These are phyloP conservation scores for Neurospora terricola DNA, from an alignment of 495 filamentous ascomycete genomes.

Conservation along the genomic window DNA sequence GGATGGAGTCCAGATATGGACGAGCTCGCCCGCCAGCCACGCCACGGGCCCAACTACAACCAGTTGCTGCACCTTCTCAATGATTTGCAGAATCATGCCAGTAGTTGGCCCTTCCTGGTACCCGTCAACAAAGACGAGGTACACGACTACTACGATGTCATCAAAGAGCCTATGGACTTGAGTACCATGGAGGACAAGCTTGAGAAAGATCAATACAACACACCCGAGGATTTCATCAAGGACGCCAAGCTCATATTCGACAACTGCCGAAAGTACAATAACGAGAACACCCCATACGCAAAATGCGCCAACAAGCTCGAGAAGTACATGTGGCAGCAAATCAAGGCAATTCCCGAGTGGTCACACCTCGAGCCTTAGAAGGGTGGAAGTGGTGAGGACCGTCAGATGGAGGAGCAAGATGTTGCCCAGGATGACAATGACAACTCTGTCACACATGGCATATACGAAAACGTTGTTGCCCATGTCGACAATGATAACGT, in stretches of 20 bases:
- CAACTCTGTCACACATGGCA: background rate
- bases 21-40: conserved; percentile 88
- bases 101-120: conserved; percentile 87
- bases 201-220: conserved; percentile 84
- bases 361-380: conserved; percentile 49
- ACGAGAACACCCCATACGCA: conserved; percentile 87
- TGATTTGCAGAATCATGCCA: conserved; percentile 86
- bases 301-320: conserved; percentile 94
- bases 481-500: background rate
- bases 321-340: conserved; percentile 93
- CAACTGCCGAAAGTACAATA: conserved; percentile 94
- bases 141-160: conserved; percentile 94
- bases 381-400: background rate
- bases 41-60: conserved; percentile 94
- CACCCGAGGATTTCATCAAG: conserved; percentile 84
- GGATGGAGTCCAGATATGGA: conserved; percentile 98
- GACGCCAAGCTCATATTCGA: conserved; percentile 89
- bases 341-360: conserved; percentile 93
- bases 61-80: conserved; percentile 86
- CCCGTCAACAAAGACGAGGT: conserved; percentile 95
- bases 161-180: conserved; percentile 96
- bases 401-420: background rate
- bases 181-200: conserved; percentile 93
- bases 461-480: background rate
- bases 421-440: background rate